These are phyloP conservation scores for Solanum chmielewskii DNA, from an alignment of 257 asterid species.

Conservation along the genomic window DNA sequence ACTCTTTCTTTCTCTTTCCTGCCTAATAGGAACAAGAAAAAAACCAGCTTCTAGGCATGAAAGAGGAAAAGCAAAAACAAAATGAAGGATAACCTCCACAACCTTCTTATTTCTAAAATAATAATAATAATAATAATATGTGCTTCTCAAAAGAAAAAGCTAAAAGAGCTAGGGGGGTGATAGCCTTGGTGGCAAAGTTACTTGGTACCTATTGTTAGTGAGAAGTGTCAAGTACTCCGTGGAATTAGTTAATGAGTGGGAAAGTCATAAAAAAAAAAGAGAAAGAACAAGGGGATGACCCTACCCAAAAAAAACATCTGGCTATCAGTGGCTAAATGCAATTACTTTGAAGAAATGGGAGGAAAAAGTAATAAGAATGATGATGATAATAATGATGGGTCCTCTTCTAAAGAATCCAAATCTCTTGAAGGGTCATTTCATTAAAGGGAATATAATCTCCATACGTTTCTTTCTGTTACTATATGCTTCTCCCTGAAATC, in stretches of 20 bases:
- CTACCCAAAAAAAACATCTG: background rate
- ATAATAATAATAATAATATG: background rate
- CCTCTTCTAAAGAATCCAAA: slow-evolving; percentile 3
- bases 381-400: background rate
- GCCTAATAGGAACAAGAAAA: background rate
- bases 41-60: background rate
- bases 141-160: background rate
- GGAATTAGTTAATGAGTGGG: background rate
- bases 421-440: background rate
- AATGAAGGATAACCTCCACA: background rate
- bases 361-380: background rate
- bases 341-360: background rate
- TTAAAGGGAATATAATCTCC: background rate
- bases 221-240: background rate
- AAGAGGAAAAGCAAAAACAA: background rate
- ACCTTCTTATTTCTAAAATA: background rate
- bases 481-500: background rate
- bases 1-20: background rate
- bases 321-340: background rate
- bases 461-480: background rate
- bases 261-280: background rate
- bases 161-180: background rate
- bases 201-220: background rate
- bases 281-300: background rate
- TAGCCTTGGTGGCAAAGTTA: background rate